phyloP scores from a whole-genome alignment of 2,329 filamentous ascomycete genomes.

The Arachnomyces sp. region DNA sequence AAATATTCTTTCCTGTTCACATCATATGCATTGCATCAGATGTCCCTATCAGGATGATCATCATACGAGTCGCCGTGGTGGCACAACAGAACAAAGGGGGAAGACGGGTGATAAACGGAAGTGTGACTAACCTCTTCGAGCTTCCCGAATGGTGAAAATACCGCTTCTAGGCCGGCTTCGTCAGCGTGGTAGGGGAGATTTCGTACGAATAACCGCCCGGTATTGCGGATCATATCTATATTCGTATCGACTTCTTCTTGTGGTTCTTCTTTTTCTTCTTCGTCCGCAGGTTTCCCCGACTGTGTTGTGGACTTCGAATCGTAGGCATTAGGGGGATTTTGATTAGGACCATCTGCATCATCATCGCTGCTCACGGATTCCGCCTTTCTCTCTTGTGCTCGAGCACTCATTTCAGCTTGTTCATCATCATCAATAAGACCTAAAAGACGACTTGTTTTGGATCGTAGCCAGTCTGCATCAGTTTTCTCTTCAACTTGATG shows the following conservation, averaged over 20 bases:
- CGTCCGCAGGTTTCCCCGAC: slow-evolving; percentile 12
- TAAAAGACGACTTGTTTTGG: slow-evolving; percentile 75
- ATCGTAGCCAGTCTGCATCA: slow-evolving; percentile 87
- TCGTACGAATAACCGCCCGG: slow-evolving; percentile 74
- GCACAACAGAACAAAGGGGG: slow-evolving; percentile 8
- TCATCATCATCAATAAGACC: slow-evolving; percentile 75
- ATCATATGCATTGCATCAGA: slow-evolving; percentile 94
- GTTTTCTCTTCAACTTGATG: slow-evolving; percentile 39
- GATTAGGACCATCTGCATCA: slow-evolving; percentile 9
- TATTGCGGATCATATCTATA: slow-evolving; percentile 60
- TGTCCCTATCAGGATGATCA: slow-evolving; percentile 99
- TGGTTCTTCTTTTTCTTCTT: slow-evolving; percentile 24
- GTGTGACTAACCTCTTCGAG: slow-evolving; percentile 72
- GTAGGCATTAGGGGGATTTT: no score
- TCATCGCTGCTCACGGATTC: slow-evolving; percentile 10
- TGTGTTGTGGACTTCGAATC: no score
- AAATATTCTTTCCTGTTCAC: slow-evolving; percentile 91
- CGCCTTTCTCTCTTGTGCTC: slow-evolving; percentile 8
- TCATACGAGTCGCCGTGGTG: slow-evolving; percentile 49
- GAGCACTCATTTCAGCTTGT: slow-evolving; percentile 13
- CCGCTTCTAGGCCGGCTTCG: slow-evolving; percentile 65
- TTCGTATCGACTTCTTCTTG: slow-evolving; percentile 36
- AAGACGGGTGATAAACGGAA: slow-evolving; percentile 11
- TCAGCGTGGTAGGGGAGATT: slow-evolving; percentile 78
- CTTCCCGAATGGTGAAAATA: slow-evolving; percentile 64